Evolutionary conservation across 108 stramenopile species (phyloP), one percentile per base, ranked within the genome.

Genomic region (Pinguiococcus pyrenoidosus): DNA sequence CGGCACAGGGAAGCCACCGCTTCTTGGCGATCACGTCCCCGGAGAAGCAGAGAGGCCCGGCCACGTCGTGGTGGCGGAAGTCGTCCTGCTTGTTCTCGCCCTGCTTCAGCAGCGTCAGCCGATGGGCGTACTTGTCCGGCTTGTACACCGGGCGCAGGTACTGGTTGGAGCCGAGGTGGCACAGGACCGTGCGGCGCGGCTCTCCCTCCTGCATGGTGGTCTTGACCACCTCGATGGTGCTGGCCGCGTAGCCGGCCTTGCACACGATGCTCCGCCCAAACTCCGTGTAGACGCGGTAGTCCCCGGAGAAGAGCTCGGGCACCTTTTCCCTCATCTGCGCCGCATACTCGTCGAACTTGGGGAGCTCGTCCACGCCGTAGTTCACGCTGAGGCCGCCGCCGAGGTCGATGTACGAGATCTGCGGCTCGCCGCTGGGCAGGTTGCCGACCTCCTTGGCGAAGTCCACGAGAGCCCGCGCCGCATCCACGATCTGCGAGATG

Each of bases 41-140:
- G n/a, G 47, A 32, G 29, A 65, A 65, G 49, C 64, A 65, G 13
- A 65, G 64, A 4, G 64, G 59, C 0, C 60, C 66, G 17, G 56
- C 60, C 22, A 67, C 52, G 32, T 67, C 49, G 14, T 32, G 29
- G 10, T n/a, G 28, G 25, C 51, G 49, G 7, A 47, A 9, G 30
- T 55, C 54, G n/a, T 46, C 33, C 20, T 46, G 7, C 4, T 29
- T 1, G 2, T 29, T 22, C 0, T 29, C 22, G 5, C 27, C 24
- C 17, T 46, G 20, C 3, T 46, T 21, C 1, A 32, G 18, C 6
- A 44, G 32, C 26, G 29, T 44, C n/a, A n/a, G 7, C 25, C 54
- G 54, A 6, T 55, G 54, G 7, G 29, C 4, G 20, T 17, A 55
- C 8, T 55, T 20, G 12, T 59, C 51, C 2, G 55, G 55, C 18